These are phyloP conservation scores for Xylaria sp. DNA, from an alignment of 2,329 filamentous ascomycete genomes.

Conservation along the genomic window DNA sequence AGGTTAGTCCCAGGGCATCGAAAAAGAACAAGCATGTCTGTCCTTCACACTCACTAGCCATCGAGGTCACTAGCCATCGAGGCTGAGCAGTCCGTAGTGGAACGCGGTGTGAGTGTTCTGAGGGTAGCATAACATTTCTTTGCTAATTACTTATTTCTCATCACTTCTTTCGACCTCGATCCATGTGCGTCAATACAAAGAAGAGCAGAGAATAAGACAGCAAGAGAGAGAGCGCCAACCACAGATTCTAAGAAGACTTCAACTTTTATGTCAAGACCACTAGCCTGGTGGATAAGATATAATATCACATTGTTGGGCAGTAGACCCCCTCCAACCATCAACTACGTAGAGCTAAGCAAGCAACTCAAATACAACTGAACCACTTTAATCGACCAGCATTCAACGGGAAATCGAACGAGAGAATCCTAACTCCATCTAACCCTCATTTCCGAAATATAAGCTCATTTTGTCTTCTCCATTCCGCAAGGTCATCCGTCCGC, in stretches of 20 bases:
- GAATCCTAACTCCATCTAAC: not conserved
- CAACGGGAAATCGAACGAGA: not conserved
- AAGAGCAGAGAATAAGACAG: not conserved
- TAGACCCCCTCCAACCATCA: not conserved
- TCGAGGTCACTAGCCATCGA: too few relatives aligned
- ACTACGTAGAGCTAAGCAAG: not conserved
- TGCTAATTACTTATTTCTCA: not conserved
- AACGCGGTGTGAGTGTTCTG: constrained; percentile 32
- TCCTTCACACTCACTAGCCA: constrained; percentile 4
- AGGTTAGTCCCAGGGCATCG: not conserved
- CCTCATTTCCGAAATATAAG: not conserved
- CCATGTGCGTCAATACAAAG: not conserved
- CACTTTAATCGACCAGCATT: not conserved
- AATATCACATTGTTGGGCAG: not conserved
- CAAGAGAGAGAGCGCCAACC: not conserved
- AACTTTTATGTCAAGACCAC: too few relatives aligned
- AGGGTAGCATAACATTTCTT: constrained; percentile 29
- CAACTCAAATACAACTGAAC: not conserved
- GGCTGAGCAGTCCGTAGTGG: constrained; percentile 26
- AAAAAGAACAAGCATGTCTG: constrained; percentile 28
- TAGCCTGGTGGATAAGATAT: not conserved
- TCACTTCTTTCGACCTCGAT: not conserved
- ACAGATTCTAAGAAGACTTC: not conserved
- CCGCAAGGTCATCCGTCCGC: constrained; percentile 23
- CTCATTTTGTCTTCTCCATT: constrained; percentile 17